Evolutionary conservation across 2,329 filamentous ascomycete species (phyloP).

Genomic region (Cladosporium cucumerinum): DNA sequence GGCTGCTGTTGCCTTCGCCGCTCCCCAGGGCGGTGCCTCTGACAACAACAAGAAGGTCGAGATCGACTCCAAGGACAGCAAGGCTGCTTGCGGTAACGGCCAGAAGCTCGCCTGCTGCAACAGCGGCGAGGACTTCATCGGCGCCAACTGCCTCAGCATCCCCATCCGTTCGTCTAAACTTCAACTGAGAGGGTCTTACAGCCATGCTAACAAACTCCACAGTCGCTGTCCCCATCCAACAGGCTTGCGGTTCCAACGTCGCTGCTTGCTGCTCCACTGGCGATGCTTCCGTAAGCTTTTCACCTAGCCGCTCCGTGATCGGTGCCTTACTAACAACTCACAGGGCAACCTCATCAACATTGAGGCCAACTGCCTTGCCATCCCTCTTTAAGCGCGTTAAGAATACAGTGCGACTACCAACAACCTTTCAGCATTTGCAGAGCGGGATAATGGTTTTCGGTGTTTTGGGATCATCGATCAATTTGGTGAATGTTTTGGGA

Average conservation of each 20-base stretch:
- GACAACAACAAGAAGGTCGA: conserved; percentile 9
- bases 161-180: conserved; percentile 2
- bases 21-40: conserved; percentile 7
- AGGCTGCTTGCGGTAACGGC: conserved; percentile 11
- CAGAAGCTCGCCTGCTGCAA: conserved; percentile 16
- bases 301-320: not conserved
- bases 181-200: not conserved
- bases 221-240: conserved; percentile 13
- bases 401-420: conserved; percentile 5
- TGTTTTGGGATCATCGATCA: not conserved
- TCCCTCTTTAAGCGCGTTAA: conserved; percentile 13
- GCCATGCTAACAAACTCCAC: not conserved
- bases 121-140: conserved; percentile 14
- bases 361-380: conserved; percentile 16
- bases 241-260: conserved; percentile 16
- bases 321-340: not conserved
- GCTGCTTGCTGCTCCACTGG: conserved; percentile 14
- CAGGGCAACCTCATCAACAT: conserved; percentile 16
- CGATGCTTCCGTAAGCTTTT: not conserved
- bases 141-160: conserved; percentile 14
- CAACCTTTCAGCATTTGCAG: conserved; percentile 17
- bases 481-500: conserved; percentile 3
- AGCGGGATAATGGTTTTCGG: conserved; percentile 16
- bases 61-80: not conserved
- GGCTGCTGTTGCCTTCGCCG: conserved; percentile 15